A percentile compares a stretch with the other conserved stretches of the same genome.
These are phyloP conservation scores for Arachis stenosperma DNA, from an alignment of 306 rosid species.

Conservation along the genomic window DNA sequence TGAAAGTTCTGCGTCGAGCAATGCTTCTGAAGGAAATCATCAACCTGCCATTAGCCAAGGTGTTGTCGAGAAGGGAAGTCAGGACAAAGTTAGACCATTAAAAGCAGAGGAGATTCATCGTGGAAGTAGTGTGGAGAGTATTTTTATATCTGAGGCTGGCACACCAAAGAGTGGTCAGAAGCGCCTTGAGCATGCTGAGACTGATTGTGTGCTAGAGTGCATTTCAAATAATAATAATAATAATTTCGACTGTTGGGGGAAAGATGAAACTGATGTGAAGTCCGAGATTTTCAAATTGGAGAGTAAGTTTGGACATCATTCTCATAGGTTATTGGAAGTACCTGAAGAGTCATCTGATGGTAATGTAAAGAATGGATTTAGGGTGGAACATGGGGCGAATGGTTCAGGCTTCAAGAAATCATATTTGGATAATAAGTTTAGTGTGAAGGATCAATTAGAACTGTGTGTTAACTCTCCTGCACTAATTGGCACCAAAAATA, in stretches of 20 bases:
- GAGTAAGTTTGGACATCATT: conserved; percentile 43
- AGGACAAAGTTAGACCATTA: conserved; percentile 45
- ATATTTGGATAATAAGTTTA: conserved; percentile 47
- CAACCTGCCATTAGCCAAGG: conserved; percentile 47
- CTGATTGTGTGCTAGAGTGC: conserved; percentile 50
- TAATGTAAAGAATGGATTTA: conserved; percentile 47
- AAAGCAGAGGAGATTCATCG: conserved; percentile 47
- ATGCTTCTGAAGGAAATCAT: conserved; percentile 69
- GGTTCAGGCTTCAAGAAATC: conserved; percentile 46
- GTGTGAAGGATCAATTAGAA: conserved; percentile 55
- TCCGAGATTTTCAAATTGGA: conserved; percentile 49
- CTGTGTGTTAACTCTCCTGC: conserved; percentile 52
- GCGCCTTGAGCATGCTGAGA: conserved; percentile 40
- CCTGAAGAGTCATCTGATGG: conserved; percentile 45
- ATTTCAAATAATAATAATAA: conserved; percentile 47
- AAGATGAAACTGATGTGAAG: conserved; percentile 47
- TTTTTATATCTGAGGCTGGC: conserved; percentile 46
- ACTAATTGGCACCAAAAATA: conserved; percentile 39
- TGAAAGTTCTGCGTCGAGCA: conserved; percentile 80
- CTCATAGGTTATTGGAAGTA: conserved; percentile 49
- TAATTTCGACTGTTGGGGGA: conserved; percentile 47
- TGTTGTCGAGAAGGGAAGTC: conserved; percentile 50
- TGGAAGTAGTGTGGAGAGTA: conserved; percentile 59
- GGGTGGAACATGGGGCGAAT: conserved; percentile 34
- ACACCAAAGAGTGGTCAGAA: conserved; percentile 49